These are phyloP conservation scores for Penicillium verrucosum DNA, from an alignment of 2,329 filamentous ascomycete species.

Conservation along the genomic window DNA sequence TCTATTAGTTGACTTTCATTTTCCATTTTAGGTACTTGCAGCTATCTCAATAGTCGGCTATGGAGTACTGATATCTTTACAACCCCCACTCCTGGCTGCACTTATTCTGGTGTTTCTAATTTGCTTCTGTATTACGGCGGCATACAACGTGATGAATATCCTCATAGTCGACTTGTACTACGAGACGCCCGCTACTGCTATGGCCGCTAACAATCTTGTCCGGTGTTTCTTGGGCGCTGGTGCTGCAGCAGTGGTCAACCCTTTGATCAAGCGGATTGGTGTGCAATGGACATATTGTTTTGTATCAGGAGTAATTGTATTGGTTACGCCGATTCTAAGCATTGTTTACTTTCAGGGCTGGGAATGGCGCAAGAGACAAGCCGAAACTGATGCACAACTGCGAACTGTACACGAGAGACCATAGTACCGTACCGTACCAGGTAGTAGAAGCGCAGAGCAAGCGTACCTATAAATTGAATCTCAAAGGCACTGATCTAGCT, in stretches of 20 bases:
- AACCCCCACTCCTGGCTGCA: constrained; percentile 23
- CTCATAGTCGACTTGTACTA: constrained; percentile 45
- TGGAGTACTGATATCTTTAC: constrained; percentile 4
- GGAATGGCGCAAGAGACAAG: constrained; percentile 18
- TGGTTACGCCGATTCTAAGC: constrained; percentile 15
- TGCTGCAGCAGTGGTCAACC: constrained; percentile 25
- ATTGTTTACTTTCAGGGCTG: constrained; percentile 20
- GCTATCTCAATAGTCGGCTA: constrained; percentile 10
- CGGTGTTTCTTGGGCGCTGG: constrained; percentile 34
- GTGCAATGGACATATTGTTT: constrained; percentile 17
- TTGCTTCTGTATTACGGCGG: constrained; percentile 39
- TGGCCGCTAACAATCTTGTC: constrained; percentile 36
- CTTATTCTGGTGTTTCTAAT: constrained; percentile 34
- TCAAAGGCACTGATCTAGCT: background rate
- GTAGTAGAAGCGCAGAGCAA: too few relatives aligned
- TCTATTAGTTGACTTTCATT: background rate
- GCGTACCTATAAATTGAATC: background rate
- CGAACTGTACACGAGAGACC: background rate
- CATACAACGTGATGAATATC: constrained; percentile 45
- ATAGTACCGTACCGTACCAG: background rate
- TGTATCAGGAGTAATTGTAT: constrained; percentile 12
- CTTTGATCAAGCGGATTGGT: constrained; percentile 18
- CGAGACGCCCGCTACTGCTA: constrained; percentile 30
- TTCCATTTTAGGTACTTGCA: constrained; percentile 13
- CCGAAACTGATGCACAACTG: background rate